Evolutionary conservation across 2,329 filamentous ascomycete species (phyloP).

Genomic region (Alternaria arbusti): DNA sequence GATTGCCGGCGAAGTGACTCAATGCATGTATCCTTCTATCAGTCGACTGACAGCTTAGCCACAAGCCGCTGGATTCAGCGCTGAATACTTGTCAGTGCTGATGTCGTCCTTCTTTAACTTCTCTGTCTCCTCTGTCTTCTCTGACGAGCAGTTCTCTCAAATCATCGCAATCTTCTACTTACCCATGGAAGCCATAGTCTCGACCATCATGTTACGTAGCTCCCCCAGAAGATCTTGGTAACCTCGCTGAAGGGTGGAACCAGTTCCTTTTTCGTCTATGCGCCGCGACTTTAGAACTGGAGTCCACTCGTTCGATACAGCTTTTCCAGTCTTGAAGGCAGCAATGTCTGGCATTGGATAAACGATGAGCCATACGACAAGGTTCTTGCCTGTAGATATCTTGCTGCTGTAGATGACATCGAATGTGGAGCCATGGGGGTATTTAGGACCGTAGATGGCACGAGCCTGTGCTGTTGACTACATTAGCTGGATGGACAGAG

Average conservation of each 20-base stretch:
- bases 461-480: background rate
- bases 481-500: too few relatives aligned
- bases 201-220: background rate
- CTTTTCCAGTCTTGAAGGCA: background rate
- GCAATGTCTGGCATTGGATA: background rate
- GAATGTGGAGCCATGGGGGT: background rate
- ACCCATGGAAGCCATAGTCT: background rate
- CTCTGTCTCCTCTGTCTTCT: background rate
- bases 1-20: fast-evolving
- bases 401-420: background rate
- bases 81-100: background rate
- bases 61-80: background rate
- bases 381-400: too few relatives aligned
- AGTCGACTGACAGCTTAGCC: background rate
- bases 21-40: background rate
- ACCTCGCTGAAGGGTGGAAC: too few relatives aligned
- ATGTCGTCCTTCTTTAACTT: background rate
- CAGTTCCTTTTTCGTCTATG: too few relatives aligned
- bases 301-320: background rate
- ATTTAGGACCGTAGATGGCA: background rate
- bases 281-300: background rate
- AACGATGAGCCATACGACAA: background rate
- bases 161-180: background rate
- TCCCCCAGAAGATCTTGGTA: background rate
- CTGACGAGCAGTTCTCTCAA: fast-evolving